These are phyloP conservation scores for Spizellomyces punctatus DNA, from an alignment of 192 early-diverging fungal genomes.

Conservation along the genomic window DNA sequence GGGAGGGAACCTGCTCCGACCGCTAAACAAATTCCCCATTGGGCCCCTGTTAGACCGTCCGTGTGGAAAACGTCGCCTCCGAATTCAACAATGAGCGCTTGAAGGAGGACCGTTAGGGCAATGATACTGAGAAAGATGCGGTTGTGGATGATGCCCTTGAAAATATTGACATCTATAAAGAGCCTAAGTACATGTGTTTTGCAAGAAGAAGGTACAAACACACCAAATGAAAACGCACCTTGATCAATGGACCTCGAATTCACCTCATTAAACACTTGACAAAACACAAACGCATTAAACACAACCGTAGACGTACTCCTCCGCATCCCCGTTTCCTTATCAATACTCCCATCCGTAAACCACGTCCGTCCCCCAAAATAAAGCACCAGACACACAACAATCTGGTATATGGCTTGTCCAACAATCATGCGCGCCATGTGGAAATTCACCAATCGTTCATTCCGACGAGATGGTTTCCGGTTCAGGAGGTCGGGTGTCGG, in stretches of 20 bases:
- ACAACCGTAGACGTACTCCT: conserved; percentile 63
- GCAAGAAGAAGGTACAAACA: conserved; percentile 13
- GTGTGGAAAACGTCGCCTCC: conserved; percentile 83
- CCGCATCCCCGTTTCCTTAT: conserved; percentile 29
- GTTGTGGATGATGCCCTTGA: conserved; percentile 78
- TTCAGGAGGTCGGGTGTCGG: conserved; percentile 82
- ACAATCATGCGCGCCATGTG: conserved; percentile 93
- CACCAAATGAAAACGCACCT: conserved; percentile 33
- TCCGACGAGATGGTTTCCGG: conserved; percentile 74
- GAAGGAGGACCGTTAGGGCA: conserved; percentile 70
- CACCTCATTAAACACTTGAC: conserved; percentile 94
- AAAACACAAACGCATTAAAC: conserved; percentile 93
- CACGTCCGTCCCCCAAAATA: conserved; percentile 20
- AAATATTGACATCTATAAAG: conserved; percentile 78
- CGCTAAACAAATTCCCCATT: conserved; percentile 84
- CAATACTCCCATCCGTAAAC: conserved; percentile 16
- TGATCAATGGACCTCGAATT: conserved; percentile 85
- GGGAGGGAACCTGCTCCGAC: conserved; percentile 81
- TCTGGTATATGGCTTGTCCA: conserved; percentile 89
- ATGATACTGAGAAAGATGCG: conserved; percentile 81
- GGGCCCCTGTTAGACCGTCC: conserved; percentile 57
- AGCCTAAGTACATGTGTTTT: conserved; percentile 74
- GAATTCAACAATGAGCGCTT: conserved; percentile 89
- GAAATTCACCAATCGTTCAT: conserved; percentile 79
- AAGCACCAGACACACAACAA: conserved; percentile 65